A percentile compares a stretch with the other conserved stretches of the same genome.
Conservation (phyloP, 345 rosid genomes). For the Trapa incisa region DNA sequence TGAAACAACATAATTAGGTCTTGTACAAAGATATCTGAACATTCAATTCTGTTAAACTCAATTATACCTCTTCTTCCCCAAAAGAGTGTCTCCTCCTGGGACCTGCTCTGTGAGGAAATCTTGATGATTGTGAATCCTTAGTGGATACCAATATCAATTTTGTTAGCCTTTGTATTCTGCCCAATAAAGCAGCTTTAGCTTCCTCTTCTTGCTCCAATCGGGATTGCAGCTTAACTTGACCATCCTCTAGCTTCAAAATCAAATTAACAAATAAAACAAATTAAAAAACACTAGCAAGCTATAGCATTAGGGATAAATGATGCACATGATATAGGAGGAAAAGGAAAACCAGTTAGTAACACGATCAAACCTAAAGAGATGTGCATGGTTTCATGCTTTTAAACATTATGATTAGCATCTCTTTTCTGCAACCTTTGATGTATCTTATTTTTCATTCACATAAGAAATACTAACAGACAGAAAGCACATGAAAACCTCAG, state of each 20-base stretch:
- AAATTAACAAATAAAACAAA: constrained; percentile 7
- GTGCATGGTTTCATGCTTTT: not conserved
- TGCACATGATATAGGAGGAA: not conserved
- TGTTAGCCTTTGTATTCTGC: constrained; percentile 88
- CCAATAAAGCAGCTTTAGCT: constrained; percentile 91
- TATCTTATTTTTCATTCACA: not conserved
- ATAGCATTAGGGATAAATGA: not conserved
- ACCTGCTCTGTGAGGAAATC: constrained; percentile 55
- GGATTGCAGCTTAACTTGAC: constrained; percentile 84
- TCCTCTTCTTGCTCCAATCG: constrained; percentile 98
- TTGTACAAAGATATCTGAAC: not conserved
- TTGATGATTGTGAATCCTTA: constrained; percentile 66
- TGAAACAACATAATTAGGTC: not conserved
- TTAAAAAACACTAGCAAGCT: not conserved
- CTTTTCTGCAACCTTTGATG: not conserved
- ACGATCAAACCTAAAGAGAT: too few species aligned
- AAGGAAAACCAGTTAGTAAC: not conserved
- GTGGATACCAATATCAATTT: constrained; percentile 93
- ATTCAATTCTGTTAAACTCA: not conserved
- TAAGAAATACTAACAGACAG: not conserved
- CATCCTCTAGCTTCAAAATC: constrained; percentile 82
- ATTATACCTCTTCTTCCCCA: constrained; percentile 94
- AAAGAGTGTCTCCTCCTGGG: constrained; percentile 97
- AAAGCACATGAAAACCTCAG: not conserved
- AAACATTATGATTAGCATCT: not conserved